phyloP scores from a whole-genome alignment of 2,329 filamentous ascomycete genomes.

The Colletotrichum endophyticum region DNA sequence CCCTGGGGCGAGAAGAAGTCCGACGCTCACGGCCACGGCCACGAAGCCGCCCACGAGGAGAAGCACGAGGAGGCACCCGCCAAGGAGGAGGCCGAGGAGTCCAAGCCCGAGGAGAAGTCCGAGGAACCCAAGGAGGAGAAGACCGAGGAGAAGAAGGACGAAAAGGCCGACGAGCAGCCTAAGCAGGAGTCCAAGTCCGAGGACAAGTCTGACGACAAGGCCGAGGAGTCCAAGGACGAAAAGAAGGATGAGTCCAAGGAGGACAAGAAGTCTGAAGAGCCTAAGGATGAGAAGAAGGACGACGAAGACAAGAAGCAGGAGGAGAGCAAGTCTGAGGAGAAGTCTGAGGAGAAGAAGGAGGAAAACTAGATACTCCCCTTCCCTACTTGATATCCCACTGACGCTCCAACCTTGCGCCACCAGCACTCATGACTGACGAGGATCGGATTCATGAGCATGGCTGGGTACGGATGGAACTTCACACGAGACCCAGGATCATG shows the following conservation, averaged over 20 bases:
- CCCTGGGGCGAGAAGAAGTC: constrained; percentile 4
- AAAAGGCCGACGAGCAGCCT: constrained; percentile 23
- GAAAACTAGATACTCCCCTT: background rate
- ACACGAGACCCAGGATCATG: background rate
- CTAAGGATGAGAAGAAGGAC: constrained; percentile 24
- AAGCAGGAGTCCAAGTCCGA: constrained; percentile 21
- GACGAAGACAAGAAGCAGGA: constrained; percentile 31
- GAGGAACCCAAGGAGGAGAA: constrained; percentile 11
- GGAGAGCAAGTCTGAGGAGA: background rate
- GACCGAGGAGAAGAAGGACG: constrained; percentile 16
- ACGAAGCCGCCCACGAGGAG: constrained; percentile 3
- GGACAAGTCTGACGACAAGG: background rate
- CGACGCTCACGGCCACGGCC: constrained; percentile 4
- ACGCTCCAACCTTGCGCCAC: background rate
- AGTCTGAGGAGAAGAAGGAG: background rate
- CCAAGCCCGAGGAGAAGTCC: constrained; percentile 27
- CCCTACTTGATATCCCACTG: background rate
- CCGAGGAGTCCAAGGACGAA: constrained; percentile 18
- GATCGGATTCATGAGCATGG: background rate
- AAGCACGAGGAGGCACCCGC: constrained; percentile 1
- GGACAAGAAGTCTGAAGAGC: constrained; percentile 28
- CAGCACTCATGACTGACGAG: background rate
- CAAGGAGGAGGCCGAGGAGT: constrained; percentile 29
- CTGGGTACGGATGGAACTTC: background rate
- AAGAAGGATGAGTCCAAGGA: background rate